These are phyloP conservation scores for Beauveria varroae DNA, from an alignment of 2,329 filamentous ascomycete genomes.

Conservation along the genomic window DNA sequence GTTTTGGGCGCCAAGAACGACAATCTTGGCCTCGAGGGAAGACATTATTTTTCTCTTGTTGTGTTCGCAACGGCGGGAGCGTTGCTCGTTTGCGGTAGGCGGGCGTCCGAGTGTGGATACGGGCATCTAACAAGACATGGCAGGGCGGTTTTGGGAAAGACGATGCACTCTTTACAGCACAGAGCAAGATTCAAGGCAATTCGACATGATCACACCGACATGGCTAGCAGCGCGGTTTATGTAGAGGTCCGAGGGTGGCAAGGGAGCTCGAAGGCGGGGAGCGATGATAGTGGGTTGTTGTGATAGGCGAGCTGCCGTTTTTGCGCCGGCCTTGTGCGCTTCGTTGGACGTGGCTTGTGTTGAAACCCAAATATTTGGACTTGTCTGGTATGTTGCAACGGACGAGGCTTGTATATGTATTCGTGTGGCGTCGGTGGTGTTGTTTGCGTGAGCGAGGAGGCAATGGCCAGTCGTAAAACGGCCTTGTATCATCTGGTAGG, in stretches of 20 bases:
- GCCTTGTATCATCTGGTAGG: background rate
- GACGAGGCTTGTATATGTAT: background rate
- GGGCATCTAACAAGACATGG: background rate
- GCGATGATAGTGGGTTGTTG: background rate
- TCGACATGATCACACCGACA: background rate
- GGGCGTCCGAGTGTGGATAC: background rate
- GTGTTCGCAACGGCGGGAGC: background rate
- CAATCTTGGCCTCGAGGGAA: slow-evolving; percentile 73
- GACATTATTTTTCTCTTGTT: slow-evolving; percentile 27
- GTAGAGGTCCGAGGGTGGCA: background rate
- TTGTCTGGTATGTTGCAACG: background rate
- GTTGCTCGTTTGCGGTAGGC: background rate
- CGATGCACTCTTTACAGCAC: slow-evolving; percentile 1
- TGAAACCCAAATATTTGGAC: background rate
- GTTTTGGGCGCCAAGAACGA: slow-evolving; percentile 71
- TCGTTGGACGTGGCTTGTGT: background rate
- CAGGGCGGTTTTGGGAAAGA: background rate
- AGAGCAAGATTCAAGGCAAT: background rate
- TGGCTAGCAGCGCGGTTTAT: background rate
- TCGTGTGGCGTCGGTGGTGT: background rate
- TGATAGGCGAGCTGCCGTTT: background rate
- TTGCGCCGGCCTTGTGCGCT: background rate
- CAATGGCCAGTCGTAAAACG: background rate
- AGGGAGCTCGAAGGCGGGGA: background rate
- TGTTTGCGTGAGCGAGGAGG: background rate